Evolutionary conservation across 2,329 filamentous ascomycete genomes (phyloP), one percentile per base, ranked within the genome.

Genomic region (Drechmeria coniospora): DNA sequence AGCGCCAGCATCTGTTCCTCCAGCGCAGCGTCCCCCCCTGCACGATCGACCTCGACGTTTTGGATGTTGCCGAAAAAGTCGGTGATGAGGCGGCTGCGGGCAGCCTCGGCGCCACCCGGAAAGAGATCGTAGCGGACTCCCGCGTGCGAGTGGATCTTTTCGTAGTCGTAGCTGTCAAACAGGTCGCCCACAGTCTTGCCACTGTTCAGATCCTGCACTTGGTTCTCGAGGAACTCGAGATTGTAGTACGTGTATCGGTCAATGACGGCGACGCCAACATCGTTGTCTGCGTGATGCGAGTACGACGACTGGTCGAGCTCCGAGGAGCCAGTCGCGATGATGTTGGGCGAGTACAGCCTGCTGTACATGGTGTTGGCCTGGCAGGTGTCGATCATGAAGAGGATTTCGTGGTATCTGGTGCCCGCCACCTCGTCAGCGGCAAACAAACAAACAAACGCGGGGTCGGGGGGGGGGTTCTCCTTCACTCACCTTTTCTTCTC

Each of bases 371-470:
- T 98, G 53, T 98, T 98, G 30, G 90, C 90, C 59, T 98, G 90
- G 59, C 90, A 98, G 0, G 90, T 98, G 53, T 98, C 90, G 56
- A 98, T 98, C 90, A 98, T 98, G 63, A 98, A 98, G 32, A 98
- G 71, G 41, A 98, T 75, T 56, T 98, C 90, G 51, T 95, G 82
- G 55, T 95, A 98, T 49, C 77, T 79, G 38, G 5, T n/a, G n/a
- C n/a, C n/a, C n/a, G n/a, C n/a, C n/a, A n/a, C n/a, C n/a, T n/a
- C n/a, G n/a, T n/a, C n/a, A n/a, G 8, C 5, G 6, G 1, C 3
- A 5, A 17, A 14, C 2, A 21, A 21, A 16, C 12, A 9, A 21
- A 6, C 14, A 5, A 16, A 11, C 23, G 10, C 15, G 11, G 12
- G 14, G 23, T n/a, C n/a, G n/a, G n/a, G n/a, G n/a, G 7, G 6